Evolutionary conservation across 768 basidiomycete genomes (phyloP).

Genomic region (Porphyrellus cyaneotinctus): DNA sequence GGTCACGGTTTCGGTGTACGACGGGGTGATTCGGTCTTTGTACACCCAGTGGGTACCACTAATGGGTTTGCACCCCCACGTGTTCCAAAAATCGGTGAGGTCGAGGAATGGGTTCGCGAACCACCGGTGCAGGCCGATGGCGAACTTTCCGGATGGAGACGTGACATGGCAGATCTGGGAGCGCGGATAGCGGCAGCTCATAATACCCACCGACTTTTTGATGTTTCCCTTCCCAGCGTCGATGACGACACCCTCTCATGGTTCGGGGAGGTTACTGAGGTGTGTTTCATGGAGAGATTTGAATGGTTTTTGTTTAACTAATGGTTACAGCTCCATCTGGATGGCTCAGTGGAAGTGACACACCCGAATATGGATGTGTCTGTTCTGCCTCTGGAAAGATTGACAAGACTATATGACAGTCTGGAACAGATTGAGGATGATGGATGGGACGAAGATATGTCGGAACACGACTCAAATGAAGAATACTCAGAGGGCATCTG

Average conservation of each 20-base stretch:
- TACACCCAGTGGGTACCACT: slow-evolving; percentile 63
- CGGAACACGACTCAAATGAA: slow-evolving; percentile 36
- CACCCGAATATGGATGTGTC: slow-evolving; percentile 53
- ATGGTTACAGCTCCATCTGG: slow-evolving; percentile 54
- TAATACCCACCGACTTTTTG: slow-evolving; percentile 33
- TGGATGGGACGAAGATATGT: slow-evolving; percentile 44
- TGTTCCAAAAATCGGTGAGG: slow-evolving; percentile 82
- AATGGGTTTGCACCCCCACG: slow-evolving; percentile 68
- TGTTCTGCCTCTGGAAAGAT: slow-evolving; percentile 57
- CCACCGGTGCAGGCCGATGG: slow-evolving; percentile 44
- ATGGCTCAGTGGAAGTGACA: slow-evolving; percentile 70
- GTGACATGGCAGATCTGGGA: slow-evolving; percentile 67
- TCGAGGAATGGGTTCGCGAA: slow-evolving; percentile 77
- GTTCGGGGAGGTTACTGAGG: slow-evolving; percentile 85
- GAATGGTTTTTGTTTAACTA: slow-evolving; percentile 6
- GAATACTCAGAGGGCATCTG: slow-evolving; percentile 41
- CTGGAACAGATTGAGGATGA: slow-evolving; percentile 76
- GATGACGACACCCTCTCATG: slow-evolving; percentile 53
- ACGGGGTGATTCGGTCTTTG: slow-evolving; percentile 80
- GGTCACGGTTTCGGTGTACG: slow-evolving; percentile 73
- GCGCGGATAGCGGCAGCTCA: slow-evolving; percentile 48
- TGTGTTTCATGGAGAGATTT: slow-evolving; percentile 29
- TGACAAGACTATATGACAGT: slow-evolving; percentile 78
- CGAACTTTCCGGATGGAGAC: slow-evolving; percentile 65
- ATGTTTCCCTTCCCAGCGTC: slow-evolving; percentile 39